phyloP scores from a whole-genome alignment of 2,329 filamentous ascomycete genomes.

The Colletotrichum musicola region DNA sequence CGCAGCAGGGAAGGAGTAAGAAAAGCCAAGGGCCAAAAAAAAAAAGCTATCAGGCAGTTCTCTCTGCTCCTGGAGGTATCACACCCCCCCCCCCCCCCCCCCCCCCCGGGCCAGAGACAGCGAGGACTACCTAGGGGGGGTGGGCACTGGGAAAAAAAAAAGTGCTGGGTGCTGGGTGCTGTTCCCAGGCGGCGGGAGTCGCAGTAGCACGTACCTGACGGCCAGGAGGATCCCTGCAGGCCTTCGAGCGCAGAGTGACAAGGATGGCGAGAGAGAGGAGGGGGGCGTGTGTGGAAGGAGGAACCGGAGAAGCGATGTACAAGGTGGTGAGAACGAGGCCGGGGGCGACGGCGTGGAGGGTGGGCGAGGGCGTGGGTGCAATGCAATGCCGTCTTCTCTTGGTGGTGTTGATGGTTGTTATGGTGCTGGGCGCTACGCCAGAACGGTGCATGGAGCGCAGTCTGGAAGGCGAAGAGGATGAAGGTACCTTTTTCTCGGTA shows the following conservation, averaged over 20 bases:
- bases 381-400: too few species aligned
- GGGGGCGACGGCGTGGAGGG: conserved; percentile 16
- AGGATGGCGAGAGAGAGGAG: background rate
- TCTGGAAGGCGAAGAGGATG: too few species aligned
- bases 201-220: conserved; percentile 39
- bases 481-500: too few species aligned
- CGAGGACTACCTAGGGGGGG: too few species aligned
- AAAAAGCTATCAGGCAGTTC: conserved; percentile 35
- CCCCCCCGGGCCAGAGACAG: background rate
- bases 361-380: background rate
- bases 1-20: conserved; percentile 18
- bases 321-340: conserved; percentile 15
- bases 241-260: conserved; percentile 14
- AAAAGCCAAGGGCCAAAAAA: background rate
- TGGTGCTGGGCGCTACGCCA: background rate
- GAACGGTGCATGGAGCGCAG: background rate
- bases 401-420: too few species aligned
- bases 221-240: conserved; percentile 35
- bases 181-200: conserved; percentile 36
- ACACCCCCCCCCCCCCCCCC: background rate
- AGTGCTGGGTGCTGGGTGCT: background rate
- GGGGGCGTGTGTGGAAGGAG: background rate
- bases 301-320: background rate
- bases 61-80: background rate
- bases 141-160: background rate